Evolutionary conservation across 2,329 filamentous ascomycete genomes (phyloP).

Genomic region (Botrytis medusae): DNA sequence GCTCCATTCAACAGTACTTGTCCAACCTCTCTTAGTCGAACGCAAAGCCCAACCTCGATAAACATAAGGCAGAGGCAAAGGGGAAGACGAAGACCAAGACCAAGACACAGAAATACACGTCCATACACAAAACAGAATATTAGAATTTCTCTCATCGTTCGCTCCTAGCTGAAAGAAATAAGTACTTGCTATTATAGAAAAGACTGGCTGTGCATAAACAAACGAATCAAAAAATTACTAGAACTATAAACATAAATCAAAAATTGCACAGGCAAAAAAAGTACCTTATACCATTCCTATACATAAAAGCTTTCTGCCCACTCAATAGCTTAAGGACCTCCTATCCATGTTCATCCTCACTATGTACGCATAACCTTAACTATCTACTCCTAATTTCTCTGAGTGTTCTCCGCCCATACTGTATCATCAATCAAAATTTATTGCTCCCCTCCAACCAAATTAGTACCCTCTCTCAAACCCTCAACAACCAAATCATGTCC

Average conservation of each 20-base stretch:
- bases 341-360: background rate
- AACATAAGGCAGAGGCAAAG: background rate
- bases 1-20: background rate
- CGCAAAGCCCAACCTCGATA: background rate
- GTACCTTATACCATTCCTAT: conserved; percentile 15
- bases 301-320: conserved; percentile 8
- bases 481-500: conserved; percentile 67
- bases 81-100: background rate
- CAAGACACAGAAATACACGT: background rate
- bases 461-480: conserved; percentile 65
- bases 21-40: background rate
- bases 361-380: conserved; percentile 7
- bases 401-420: background rate
- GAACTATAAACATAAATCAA: conserved; percentile 1
- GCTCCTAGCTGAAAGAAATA: background rate
- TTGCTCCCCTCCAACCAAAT: conserved; percentile 64
- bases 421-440: conserved; percentile 40
- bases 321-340: background rate
- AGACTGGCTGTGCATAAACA: background rate
- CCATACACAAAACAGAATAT: background rate
- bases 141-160: background rate
- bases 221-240: conserved; percentile 11
- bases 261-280: conserved; percentile 11
- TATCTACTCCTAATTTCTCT: background rate
- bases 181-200: background rate